phyloP scores from a whole-genome alignment of 768 basidiomycete species.

The Porphyrellus cyaneotinctus region DNA sequence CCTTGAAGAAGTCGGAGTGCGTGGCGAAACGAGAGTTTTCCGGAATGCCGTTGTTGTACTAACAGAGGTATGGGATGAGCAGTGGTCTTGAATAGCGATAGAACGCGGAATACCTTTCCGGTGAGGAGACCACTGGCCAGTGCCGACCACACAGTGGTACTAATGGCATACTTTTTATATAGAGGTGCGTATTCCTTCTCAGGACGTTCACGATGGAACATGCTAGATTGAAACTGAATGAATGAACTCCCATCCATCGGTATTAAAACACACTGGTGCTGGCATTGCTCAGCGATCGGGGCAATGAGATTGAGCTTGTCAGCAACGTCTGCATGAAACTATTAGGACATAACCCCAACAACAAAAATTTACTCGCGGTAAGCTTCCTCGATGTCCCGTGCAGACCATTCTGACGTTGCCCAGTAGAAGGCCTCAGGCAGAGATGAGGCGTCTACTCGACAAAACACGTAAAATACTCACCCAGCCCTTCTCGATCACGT shows the following conservation, averaged over 20 bases:
- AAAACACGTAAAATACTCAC: slow-evolving; percentile 14
- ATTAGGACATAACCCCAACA: neutral
- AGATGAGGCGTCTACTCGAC: neutral
- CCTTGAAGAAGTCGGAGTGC: slow-evolving; percentile 45
- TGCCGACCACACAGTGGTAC: slow-evolving; percentile 54
- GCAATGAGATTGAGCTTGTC: slow-evolving; percentile 46
- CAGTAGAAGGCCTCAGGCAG: slow-evolving; percentile 37
- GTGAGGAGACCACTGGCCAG: slow-evolving; percentile 53
- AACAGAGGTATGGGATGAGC: neutral
- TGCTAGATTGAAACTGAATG: slow-evolving; percentile 27
- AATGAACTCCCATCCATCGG: no score
- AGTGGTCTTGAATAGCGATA: neutral
- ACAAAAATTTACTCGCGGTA: slow-evolving; percentile 24
- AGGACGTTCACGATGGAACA: slow-evolving; percentile 51
- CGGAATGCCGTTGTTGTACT: slow-evolving; percentile 52
- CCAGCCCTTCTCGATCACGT: slow-evolving; percentile 48
- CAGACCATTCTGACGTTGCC: slow-evolving; percentile 56
- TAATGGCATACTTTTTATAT: slow-evolving; percentile 44
- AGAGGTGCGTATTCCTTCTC: slow-evolving; percentile 50
- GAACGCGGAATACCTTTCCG: slow-evolving; percentile 38
- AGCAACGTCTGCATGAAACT: slow-evolving; percentile 38
- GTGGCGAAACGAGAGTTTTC: slow-evolving; percentile 47
- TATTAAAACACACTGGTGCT: slow-evolving; percentile 35
- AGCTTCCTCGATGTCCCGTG: slow-evolving; percentile 46
- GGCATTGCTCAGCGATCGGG: slow-evolving; percentile 52